Percentiles rank a stretch among this genome's conserved stretches.
phyloP scores from a whole-genome alignment of 2,329 filamentous ascomycete genomes.

The Phoma sp. region DNA sequence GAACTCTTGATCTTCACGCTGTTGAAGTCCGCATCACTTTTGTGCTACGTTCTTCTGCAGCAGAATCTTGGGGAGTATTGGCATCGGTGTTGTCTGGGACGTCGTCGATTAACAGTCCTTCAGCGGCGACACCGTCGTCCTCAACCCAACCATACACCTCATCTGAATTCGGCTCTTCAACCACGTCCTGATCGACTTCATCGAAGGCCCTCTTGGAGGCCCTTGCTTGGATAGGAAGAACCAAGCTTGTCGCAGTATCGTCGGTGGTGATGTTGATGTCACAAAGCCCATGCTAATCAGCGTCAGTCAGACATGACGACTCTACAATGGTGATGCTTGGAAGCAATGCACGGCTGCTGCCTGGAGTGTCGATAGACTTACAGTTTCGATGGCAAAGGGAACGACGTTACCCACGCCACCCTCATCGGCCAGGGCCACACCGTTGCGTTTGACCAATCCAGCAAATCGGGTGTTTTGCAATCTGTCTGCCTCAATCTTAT shows the following conservation, averaged over 20 bases:
- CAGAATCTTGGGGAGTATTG: slow-evolving; percentile 22
- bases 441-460: slow-evolving; percentile 53
- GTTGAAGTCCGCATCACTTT: slow-evolving; percentile 35
- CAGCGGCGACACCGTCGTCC: slow-evolving; percentile 59
- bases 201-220: slow-evolving; percentile 63
- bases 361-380: slow-evolving; percentile 48
- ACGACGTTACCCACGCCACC: slow-evolving; percentile 57
- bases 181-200: slow-evolving; percentile 65
- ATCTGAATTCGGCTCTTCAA: slow-evolving; percentile 65
- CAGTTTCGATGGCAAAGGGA: slow-evolving; percentile 54
- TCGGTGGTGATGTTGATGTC: slow-evolving; percentile 39
- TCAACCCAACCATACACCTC: slow-evolving; percentile 77
- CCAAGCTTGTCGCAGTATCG: slow-evolving; percentile 36
- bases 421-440: slow-evolving; percentile 48
- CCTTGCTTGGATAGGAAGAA: slow-evolving; percentile 35
- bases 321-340: background rate
- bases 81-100: slow-evolving; percentile 19
- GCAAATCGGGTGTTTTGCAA: slow-evolving; percentile 48
- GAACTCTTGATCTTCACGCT: slow-evolving; percentile 17
- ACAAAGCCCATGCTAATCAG: slow-evolving; percentile 39
- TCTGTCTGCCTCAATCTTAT: slow-evolving; percentile 34
- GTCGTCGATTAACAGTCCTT: slow-evolving; percentile 48
- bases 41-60: slow-evolving; percentile 30
- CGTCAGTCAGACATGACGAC: slow-evolving; percentile 23
- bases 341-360: background rate